Evolutionary conservation across 768 basidiomycete species (phyloP), one percentile per base, ranked within the genome.

Genomic region (Chalciporus pseudorubinellus): DNA sequence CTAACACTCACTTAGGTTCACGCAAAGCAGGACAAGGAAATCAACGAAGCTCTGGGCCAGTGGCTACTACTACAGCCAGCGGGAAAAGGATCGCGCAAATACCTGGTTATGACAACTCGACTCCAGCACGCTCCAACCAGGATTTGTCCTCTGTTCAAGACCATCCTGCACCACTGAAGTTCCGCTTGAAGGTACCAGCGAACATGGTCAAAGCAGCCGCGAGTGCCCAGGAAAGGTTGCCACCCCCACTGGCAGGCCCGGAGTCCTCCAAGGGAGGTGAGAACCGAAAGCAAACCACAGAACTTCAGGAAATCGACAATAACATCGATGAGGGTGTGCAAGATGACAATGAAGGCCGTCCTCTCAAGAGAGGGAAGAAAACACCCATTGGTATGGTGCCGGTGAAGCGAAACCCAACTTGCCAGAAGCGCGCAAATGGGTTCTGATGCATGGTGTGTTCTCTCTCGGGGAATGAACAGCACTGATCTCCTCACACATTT

Each of bases 341-440:
- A 16, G 40, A 41, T 13, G 14, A 22, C 40, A 19, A 22, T 8
- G 40, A n/a, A 40, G 39, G 7, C 18, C 39, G 39, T 40, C 19
- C 40, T 41, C 19, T 41, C 6, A 46, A 46, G 31, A 46, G 34
- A 46, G 45, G 20, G 20, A 46, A 33, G 16, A 46, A 46, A 31
- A 34, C 45, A 34, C 20, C 20, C 29, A 2, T 20, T 16, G 31
- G 22, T 36, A 29, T n/a, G n/a, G n/a, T n/a, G n/a, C n/a, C 16
- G 12, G 24, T 39, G 20, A 46, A 46, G 24, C 18, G 45, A 26
- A 46, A 46, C 29, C 45, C 45, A 12, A 34, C 45, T 22, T 8
- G 16, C 31, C 33, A 46, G 45, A 46, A 46, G 24, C 45, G 24
- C 19, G 18, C 45, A 19, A 46, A 46, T n/a, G 45, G 45, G 20